Conservation (phyloP, 1,284 basidiomycete genomes). For the Serendipita sp. region DNA sequence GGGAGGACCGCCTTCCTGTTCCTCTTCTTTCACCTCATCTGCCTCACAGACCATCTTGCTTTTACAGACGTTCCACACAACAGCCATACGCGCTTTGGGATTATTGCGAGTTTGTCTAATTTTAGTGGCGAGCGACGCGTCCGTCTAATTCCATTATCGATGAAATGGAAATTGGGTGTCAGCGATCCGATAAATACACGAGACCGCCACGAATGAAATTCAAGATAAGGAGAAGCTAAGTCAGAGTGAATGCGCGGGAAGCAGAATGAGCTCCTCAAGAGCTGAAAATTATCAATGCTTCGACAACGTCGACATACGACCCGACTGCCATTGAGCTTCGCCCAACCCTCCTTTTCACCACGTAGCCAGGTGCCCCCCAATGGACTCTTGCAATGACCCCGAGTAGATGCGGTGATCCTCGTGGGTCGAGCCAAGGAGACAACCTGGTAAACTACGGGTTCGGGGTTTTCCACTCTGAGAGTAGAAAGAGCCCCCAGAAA, state of each 20-base stretch:
- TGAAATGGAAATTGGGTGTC: constrained; percentile 9
- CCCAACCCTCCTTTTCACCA: constrained; percentile 91
- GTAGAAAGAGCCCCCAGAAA: constrained; percentile 87
- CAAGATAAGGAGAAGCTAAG: constrained; percentile 27
- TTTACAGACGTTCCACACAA: constrained; percentile 77
- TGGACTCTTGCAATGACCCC: constrained; percentile 50
- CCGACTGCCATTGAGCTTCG: constrained; percentile 33
- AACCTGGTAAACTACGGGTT: constrained; percentile 59
- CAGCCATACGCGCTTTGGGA: constrained; percentile 78
- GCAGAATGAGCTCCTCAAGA: constrained; percentile 15
- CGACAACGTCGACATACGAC: background rate
- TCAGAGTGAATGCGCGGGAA: constrained; percentile 20
- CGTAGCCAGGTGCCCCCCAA: constrained; percentile 61
- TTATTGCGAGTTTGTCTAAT: constrained; percentile 68
- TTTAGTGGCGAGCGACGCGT: constrained; percentile 69
- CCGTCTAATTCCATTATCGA: constrained; percentile 39
- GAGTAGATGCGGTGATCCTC: constrained; percentile 60
- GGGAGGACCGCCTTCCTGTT: constrained; percentile 46
- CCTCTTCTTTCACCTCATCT: constrained; percentile 69
- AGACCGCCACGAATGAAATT: constrained; percentile 15
- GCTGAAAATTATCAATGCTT: constrained; percentile 11
- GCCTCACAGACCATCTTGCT: constrained; percentile 75
- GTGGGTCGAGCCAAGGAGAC: constrained; percentile 49
- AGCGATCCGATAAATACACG: constrained; percentile 11
- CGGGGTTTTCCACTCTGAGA: constrained; percentile 72